phyloP scores from a whole-genome alignment of 306 rosid species.

The Lathyrus aphaca region DNA sequence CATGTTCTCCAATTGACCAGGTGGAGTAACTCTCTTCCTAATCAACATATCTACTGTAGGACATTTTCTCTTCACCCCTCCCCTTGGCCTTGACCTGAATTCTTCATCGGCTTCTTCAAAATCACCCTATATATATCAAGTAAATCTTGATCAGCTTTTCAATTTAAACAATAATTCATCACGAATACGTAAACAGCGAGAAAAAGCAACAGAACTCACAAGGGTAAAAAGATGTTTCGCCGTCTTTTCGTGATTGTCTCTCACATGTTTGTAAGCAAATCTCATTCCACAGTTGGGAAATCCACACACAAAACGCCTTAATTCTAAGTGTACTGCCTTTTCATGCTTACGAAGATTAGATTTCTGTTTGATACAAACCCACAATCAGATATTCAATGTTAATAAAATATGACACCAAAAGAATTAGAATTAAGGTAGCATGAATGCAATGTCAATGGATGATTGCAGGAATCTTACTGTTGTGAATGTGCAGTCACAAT shows the following conservation, averaged over 20 bases:
- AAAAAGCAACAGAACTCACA: slow-evolving; percentile 51
- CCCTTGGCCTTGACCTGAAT: slow-evolving; percentile 76
- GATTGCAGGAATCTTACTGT: slow-evolving; percentile 49
- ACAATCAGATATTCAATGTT: not conserved
- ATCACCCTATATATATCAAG: slow-evolving; percentile 65
- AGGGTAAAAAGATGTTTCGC: slow-evolving; percentile 56
- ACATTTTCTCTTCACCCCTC: slow-evolving; percentile 73
- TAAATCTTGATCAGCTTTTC: not conserved
- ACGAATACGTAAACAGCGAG: not conserved
- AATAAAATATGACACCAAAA: not conserved
- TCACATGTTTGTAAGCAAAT: slow-evolving; percentile 85
- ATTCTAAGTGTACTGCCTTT: slow-evolving; percentile 70
- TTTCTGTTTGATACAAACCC: slow-evolving; percentile 48
- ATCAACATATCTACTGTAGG: slow-evolving; percentile 73
- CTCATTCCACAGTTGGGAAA: slow-evolving; percentile 84
- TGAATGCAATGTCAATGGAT: not conserved
- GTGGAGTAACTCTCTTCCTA: slow-evolving; percentile 78
- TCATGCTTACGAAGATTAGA: slow-evolving; percentile 75
- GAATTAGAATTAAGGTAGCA: not conserved
- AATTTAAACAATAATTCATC: not conserved
- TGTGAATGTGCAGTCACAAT: slow-evolving; percentile 62
- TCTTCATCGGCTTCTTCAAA: slow-evolving; percentile 73
- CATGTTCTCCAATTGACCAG: slow-evolving; percentile 47
- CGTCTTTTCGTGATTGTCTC: slow-evolving; percentile 79
- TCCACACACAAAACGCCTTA: slow-evolving; percentile 66